phyloP scores from a whole-genome alignment of 2,329 filamentous ascomycete species.

The Fusarium tricinctum region DNA sequence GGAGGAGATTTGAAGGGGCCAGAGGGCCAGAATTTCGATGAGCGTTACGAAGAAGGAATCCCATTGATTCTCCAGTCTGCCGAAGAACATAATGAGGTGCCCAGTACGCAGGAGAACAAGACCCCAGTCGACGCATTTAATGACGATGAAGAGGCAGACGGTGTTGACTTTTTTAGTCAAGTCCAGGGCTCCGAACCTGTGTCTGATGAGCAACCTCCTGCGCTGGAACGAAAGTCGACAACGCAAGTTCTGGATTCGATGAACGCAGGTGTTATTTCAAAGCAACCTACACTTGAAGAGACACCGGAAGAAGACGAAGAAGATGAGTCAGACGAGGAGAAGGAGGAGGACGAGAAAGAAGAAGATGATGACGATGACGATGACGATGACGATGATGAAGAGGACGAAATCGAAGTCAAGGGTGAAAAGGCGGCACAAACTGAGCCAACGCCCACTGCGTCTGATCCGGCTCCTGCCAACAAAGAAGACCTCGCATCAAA shows the following conservation, averaged over 20 bases:
- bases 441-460: constrained; percentile 24
- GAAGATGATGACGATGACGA: constrained; percentile 6
- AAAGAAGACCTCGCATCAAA: constrained; percentile 80
- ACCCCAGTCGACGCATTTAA: constrained; percentile 55
- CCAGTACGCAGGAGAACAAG: constrained; percentile 41
- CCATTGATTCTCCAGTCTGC: constrained; percentile 67
- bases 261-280: constrained; percentile 53
- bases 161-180: constrained; percentile 75
- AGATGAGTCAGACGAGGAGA: not conserved
- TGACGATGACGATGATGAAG: not conserved
- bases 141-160: constrained; percentile 63
- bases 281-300: constrained; percentile 53
- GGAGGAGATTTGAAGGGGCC: constrained; percentile 60
- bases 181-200: constrained; percentile 55
- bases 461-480: constrained; percentile 46
- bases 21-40: constrained; percentile 63
- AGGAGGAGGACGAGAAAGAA: not conserved
- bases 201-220: constrained; percentile 25
- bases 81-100: constrained; percentile 9
- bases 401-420: constrained; percentile 1
- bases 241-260: constrained; percentile 72
- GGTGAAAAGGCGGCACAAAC: constrained; percentile 36
- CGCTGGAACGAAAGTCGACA: constrained; percentile 77
- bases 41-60: constrained; percentile 78
- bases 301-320: constrained; percentile 47